A percentile compares a stretch with the other conserved stretches of the same genome.
These are phyloP conservation scores for Saccharomycopsis vini DNA, from an alignment of 805 yeast species.

Conservation along the genomic window DNA sequence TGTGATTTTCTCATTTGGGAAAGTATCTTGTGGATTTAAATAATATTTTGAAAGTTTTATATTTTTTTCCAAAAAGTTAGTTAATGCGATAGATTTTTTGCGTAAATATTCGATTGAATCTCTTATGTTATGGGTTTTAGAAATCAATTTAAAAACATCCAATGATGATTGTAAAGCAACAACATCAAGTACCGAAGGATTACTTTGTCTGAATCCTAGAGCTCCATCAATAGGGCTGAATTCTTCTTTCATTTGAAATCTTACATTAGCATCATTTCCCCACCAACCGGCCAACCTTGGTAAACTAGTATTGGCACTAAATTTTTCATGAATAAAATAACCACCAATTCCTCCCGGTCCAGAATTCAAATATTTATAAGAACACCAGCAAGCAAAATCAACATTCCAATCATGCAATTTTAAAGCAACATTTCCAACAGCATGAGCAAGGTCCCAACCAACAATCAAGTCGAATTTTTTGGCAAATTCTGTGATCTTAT, in stretches of 20 bases:
- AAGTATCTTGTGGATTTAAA: slow-evolving; percentile 24
- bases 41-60: slow-evolving; percentile 42
- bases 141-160: slow-evolving; percentile 36
- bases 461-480: slow-evolving; percentile 46
- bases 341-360: slow-evolving; percentile 96
- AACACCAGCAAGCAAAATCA: slow-evolving; percentile 93
- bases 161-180: slow-evolving; percentile 64
- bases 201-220: slow-evolving; percentile 79
- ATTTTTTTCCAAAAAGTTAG: slow-evolving; percentile 43
- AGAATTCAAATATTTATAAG: slow-evolving; percentile 81
- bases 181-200: slow-evolving; percentile 81
- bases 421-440: slow-evolving; percentile 78
- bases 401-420: slow-evolving; percentile 79
- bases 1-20: slow-evolving; percentile 13
- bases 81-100: slow-evolving; percentile 46
- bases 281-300: slow-evolving; percentile 96
- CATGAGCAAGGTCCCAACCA: slow-evolving; percentile 97
- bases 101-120: slow-evolving; percentile 24
- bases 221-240: slow-evolving; percentile 84
- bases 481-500: slow-evolving; percentile 55
- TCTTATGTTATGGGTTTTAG: not conserved
- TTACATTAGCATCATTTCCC: slow-evolving; percentile 67
- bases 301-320: slow-evolving; percentile 23
- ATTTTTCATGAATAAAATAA: slow-evolving; percentile 59
- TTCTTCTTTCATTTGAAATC: slow-evolving; percentile 72